These are phyloP conservation scores for Coemansia pectinata DNA, from an alignment of 192 early-diverging fungal species.

Conservation along the genomic window DNA sequence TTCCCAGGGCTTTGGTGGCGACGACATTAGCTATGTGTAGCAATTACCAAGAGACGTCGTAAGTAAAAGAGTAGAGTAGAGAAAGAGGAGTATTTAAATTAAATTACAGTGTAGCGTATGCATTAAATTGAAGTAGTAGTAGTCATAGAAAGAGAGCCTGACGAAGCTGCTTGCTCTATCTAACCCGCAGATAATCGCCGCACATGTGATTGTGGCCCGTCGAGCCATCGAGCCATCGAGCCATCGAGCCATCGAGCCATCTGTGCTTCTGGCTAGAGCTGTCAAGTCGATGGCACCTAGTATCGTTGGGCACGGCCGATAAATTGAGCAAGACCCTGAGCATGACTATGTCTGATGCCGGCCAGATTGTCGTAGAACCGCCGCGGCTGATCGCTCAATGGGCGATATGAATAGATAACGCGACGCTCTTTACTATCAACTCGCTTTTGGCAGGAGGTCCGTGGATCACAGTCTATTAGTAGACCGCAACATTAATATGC, in stretches of 20 bases:
- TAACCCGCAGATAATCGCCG: not conserved
- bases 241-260: not conserved
- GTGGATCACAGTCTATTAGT: not conserved
- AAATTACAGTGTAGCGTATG: conserved; percentile 8
- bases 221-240: not conserved
- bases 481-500: not conserved
- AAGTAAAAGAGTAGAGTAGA: not conserved
- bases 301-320: not conserved
- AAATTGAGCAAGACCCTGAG: not conserved
- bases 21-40: conserved; percentile 25
- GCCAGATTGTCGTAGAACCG: not conserved
- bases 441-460: not conserved
- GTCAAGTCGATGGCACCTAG: no score
- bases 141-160: not conserved
- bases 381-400: not conserved
- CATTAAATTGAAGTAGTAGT: not conserved
- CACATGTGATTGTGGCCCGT: not conserved
- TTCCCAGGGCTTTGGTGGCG: conserved; percentile 55
- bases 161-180: not conserved
- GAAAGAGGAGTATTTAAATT: not conserved
- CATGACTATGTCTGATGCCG: not conserved
- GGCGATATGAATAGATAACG: not conserved
- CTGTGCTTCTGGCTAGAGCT: not conserved
- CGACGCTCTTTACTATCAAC: not conserved
- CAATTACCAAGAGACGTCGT: not conserved